Base-by-base conservation (phyloP, 2,329 filamentous ascomycete species). In the Arthrobotrys iridis region DNA sequence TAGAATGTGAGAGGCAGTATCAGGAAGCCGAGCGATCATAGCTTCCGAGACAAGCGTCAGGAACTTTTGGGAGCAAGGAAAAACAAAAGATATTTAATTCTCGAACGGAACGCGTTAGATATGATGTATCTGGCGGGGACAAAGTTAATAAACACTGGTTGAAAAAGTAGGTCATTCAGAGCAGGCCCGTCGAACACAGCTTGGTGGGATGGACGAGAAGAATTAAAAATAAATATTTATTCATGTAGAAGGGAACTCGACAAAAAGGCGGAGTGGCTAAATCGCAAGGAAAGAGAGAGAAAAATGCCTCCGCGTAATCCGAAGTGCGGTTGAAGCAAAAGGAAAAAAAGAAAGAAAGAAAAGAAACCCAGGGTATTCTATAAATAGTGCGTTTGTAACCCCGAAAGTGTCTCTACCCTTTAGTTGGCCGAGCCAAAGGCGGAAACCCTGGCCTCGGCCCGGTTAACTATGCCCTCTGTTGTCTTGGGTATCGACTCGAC, bases 401-500 rank as follows among this genome's bases (percentile, higher is more conserved):
- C 6, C 24, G 15, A 33, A 37, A 37, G n/a, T n/a, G n/a, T 37
- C 10, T 62, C 24, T n/a, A 11, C 20, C 15, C 15, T 37, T 45
- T 65, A 76, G 22, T 75, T 78, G 60, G 73, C 74, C 26, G 71
- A 72, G 43, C 78, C 78, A 70, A 79, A 79, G 24, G 78, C 79
- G 22, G 78, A 79, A 65, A 80, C 78, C 55, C 79, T 70, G 26
- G 78, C 78, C 55, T 77, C 78, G 35, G 78, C 78, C 60, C 79
- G 78, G 60, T 79, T 80, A 48, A 79, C 73, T 18, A 79, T 77
- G 24, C 78, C 79, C 46, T 79, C 79, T 24, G 77, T 77, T 37
- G 71, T 77, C 58, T 78, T 79, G 24, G 70, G 70, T 45, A 74
- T 74, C 6, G 45, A 62, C 13, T 74, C 70, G 2, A 67, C 43